phyloP scores from a whole-genome alignment of 2,329 filamentous ascomycete species.

The Talaromyces albobiverticillius region DNA sequence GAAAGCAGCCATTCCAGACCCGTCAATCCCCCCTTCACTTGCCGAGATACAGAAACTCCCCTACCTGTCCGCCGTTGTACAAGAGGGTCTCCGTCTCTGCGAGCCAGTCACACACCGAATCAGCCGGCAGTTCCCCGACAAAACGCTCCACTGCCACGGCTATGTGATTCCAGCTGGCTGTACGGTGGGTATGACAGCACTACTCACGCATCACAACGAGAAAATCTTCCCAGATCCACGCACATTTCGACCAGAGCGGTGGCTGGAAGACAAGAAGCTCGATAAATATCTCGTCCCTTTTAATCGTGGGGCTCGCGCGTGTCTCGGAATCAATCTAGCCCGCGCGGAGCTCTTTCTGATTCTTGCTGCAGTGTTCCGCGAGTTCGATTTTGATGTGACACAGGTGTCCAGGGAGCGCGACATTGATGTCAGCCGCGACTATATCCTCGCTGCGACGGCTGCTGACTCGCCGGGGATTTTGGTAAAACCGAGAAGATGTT shows the following conservation, averaged over 20 bases:
- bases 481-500: too few relatives aligned
- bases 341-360: constrained; percentile 31
- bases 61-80: constrained; percentile 24
- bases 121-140: constrained; percentile 20
- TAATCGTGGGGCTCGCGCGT: constrained; percentile 17
- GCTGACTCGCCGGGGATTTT: neutral
- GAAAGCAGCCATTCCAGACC: constrained; percentile 17
- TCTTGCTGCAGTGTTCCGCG: constrained; percentile 6
- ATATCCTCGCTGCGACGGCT: neutral
- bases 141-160: constrained; percentile 20
- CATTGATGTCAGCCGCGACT: constrained; percentile 6
- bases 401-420: neutral
- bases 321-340: constrained; percentile 30
- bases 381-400: constrained; percentile 5
- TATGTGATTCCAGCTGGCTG: constrained; percentile 22
- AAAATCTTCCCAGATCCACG: constrained; percentile 19
- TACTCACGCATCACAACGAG: constrained; percentile 20
- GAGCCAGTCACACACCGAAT: constrained; percentile 30
- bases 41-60: constrained; percentile 24
- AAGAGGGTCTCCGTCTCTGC: constrained; percentile 29
- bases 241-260: constrained; percentile 20
- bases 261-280: constrained; percentile 18
- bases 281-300: constrained; percentile 19
- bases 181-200: constrained; percentile 20
- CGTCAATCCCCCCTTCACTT: constrained; percentile 8